These are phyloP conservation scores for Rhizodiscina lignyota DNA, from an alignment of 495 filamentous ascomycete species.

Conservation along the genomic window DNA sequence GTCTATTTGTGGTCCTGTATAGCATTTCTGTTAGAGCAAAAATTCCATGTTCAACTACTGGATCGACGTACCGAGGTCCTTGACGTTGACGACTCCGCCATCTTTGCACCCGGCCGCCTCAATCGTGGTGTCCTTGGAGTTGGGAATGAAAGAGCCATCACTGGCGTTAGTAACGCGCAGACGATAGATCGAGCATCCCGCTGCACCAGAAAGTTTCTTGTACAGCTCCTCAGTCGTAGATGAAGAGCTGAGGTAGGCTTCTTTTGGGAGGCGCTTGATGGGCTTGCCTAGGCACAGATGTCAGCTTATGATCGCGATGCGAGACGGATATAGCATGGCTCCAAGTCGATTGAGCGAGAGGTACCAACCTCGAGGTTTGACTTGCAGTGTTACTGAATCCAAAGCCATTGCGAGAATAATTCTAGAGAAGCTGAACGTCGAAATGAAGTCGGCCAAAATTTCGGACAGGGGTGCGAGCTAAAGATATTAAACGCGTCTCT, in stretches of 20 bases:
- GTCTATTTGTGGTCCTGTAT: constrained; percentile 67
- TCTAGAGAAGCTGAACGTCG: too few species aligned
- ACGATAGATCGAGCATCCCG: constrained; percentile 40
- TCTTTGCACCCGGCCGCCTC: constrained; percentile 48
- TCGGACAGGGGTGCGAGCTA: too few species aligned
- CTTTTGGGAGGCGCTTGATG: constrained; percentile 19
- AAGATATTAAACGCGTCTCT: too few species aligned
- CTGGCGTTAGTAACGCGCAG: constrained; percentile 54
- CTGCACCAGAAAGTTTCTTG: constrained; percentile 32
- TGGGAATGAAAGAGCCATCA: constrained; percentile 52
- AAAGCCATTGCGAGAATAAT: too few species aligned
- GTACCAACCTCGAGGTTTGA: too few species aligned
- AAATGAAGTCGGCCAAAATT: too few species aligned
- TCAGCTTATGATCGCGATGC: too few species aligned
- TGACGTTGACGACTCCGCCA: constrained; percentile 63
- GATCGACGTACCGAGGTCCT: constrained; percentile 64
- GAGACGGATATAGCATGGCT: too few species aligned
- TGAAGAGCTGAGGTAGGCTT: constrained; percentile 11
- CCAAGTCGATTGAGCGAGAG: too few species aligned
- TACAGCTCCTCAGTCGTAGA: constrained; percentile 30
- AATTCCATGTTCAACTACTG: neutral
- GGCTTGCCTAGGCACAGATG: constrained; percentile 19
- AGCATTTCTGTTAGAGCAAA: constrained; percentile 1
- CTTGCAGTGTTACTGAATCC: too few species aligned
- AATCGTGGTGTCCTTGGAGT: constrained; percentile 45